Base-by-base conservation (phyloP, 768 basidiomycete species). In the Austroboletus festivus region DNA sequence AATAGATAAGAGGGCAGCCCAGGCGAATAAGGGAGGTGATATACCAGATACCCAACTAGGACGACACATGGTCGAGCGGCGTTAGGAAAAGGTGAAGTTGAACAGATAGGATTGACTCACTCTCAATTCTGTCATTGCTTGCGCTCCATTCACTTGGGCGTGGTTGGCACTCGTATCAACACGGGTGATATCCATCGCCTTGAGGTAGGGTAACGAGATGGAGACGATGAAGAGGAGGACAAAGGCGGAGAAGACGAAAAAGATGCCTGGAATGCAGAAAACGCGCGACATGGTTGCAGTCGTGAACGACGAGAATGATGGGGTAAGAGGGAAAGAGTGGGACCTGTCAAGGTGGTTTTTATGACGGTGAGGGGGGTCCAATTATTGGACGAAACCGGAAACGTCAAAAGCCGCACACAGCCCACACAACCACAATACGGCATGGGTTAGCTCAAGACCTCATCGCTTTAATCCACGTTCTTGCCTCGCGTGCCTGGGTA, bases 21-120 rank as follows among this genome's bases (percentile, higher is more conserved):
- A 15, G 6, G n/a, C 20, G 18, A 39, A 37, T 26, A 7, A n/a
- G 28, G 44, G 46, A 40, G 38, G 16, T 24, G 28, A 56, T 65
- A 46, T 49, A 86, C 87, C 87, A 89, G 26, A 86, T 72, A 56
- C 88, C 88, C 58, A 86, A 76, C 86, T 89, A 46, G 6, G n/a
- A n/a, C n/a, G 9, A 23, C 47, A 46, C 44, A 55, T 47, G 44
- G 46, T 23, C 44, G 47, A 44, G 46, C 16, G 12, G 34, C 44
- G 37, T 48, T 15, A 52, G 23, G 28, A 24, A 35, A 47, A 33
- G 34, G 3, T 21, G 48, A 40, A 11, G 26, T 33, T 33, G 19
- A 19, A 41, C 15, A 4, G 19, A 33, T 41, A 5, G 34, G 24
- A 28, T n/a, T 39, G 3, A 76, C 83, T 66, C 58, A 85, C 86